Conservation (phyloP, 495 filamentous ascomycete genomes). For the Aspergillus heteromorphus region DNA sequence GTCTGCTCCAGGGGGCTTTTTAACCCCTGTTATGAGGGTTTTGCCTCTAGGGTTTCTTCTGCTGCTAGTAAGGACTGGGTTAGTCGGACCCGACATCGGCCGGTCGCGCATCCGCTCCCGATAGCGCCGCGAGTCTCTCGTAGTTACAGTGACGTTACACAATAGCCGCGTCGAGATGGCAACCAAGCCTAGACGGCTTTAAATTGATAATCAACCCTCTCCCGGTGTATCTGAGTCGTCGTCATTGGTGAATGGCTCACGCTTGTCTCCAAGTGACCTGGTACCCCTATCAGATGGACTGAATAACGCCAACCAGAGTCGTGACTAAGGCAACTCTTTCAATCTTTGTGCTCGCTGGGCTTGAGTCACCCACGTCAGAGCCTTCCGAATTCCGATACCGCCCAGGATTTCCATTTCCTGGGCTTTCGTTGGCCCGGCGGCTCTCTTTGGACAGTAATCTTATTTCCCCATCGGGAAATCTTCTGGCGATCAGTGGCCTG, state of each 20-base stretch:
- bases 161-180: background rate
- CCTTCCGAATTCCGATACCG: constrained; percentile 12
- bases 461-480: background rate
- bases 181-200: background rate
- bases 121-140: background rate
- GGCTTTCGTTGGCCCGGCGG: background rate
- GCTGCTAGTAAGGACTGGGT: background rate
- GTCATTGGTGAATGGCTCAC: background rate
- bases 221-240: background rate
- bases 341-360: background rate
- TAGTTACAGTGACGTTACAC: background rate
- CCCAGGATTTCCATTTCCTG: constrained; percentile 6
- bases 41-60: background rate
- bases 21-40: background rate
- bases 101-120: background rate
- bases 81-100: constrained; percentile 1
- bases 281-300: background rate
- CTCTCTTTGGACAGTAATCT: background rate
- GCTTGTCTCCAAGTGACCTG: background rate
- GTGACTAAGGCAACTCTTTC: background rate
- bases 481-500: background rate
- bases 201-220: background rate
- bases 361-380: constrained; percentile 1
- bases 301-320: background rate
- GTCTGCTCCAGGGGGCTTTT: background rate